Evolutionary conservation across 192 early-diverging fungal species (phyloP), one percentile per base, ranked within the genome.

Genomic region (Umbelopsis isabellina): DNA sequence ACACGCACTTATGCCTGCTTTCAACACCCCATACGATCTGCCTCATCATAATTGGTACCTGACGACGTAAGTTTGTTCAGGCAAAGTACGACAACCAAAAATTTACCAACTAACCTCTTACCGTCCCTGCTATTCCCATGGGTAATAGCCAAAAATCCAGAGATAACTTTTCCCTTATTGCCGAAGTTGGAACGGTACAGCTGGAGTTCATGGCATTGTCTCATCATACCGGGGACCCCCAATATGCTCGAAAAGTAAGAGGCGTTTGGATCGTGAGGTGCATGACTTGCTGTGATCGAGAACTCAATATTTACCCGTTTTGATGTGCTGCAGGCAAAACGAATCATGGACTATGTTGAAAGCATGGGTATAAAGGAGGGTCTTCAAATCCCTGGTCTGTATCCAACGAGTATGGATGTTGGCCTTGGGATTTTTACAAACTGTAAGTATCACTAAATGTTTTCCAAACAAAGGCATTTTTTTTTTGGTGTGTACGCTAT

Each of bases 131-230:
- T 50, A 12, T 22, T 52, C 12, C 21, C 6, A 9, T 52, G 12
- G 0, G 3, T 30, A 13, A 25, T 52, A 61, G 55, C 27, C 55
- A 25, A 18, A 61, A 35, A 16, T 33, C 55, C 27, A 61, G 55
- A 35, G 55, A 61, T 35, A 35, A 61, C 30, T 61, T 61, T 35
- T n/a, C 13, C 55, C 25, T 61, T 13, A 61, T 61, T 33, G 55
- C 55, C 13, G 55, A 61, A 35, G 55, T 61, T n/a, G 55, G 55
- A 22, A 61, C 55, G 7, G 77, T 97, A 55, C 91, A 94, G 51
- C 83, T 97, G 35, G 95, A 97, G 76, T 92, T 92, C 68, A 85
- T 89, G 80, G 89, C 90, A 70, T 83, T 97, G n/a, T 90, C 91
- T 1, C 80, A 91, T 66, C 83, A 92, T 18, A 92, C 93, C 7